phyloP scores from a whole-genome alignment of 2,329 filamentous ascomycete species.

The Rhynchosporium graminicola region DNA sequence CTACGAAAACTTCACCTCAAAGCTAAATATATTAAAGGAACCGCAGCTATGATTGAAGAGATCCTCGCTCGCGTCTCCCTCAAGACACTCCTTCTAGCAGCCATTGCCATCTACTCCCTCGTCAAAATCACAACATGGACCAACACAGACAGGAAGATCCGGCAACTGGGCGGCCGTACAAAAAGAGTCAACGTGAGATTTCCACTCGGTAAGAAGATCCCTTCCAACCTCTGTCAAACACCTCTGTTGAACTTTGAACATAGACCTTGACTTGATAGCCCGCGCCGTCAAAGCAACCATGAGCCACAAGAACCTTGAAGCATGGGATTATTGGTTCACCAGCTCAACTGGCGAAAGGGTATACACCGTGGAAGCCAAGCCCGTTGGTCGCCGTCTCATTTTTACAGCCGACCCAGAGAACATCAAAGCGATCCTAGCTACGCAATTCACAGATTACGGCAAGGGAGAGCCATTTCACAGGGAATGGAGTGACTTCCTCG shows the following conservation, averaged over 20 bases:
- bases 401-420: slow-evolving; percentile 86
- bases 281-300: slow-evolving; percentile 54
- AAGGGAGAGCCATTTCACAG: slow-evolving; percentile 75
- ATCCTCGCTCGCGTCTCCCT: slow-evolving; percentile 49
- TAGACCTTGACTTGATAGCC: slow-evolving; percentile 66
- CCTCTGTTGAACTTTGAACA: not conserved
- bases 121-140: slow-evolving; percentile 42
- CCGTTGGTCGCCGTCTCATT: slow-evolving; percentile 44
- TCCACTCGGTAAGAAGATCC: slow-evolving; percentile 48
- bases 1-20: not conserved
- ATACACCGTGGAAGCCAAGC: slow-evolving; percentile 60
- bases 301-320: slow-evolving; percentile 57
- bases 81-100: slow-evolving; percentile 23
- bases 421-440: slow-evolving; percentile 86
- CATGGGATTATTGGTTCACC: slow-evolving; percentile 59
- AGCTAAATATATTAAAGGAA: not conserved
- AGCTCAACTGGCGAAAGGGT: slow-evolving; percentile 36
- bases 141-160: slow-evolving; percentile 48
- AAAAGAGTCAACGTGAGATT: slow-evolving; percentile 42
- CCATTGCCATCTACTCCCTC: slow-evolving; percentile 26
- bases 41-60: slow-evolving; percentile 31
- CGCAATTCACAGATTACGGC: slow-evolving; percentile 82
- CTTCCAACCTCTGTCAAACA: not conserved
- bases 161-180: slow-evolving; percentile 49
- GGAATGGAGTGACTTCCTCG: slow-evolving; percentile 76